Percentiles rank a stretch among this genome's conserved stretches.
Conservation (phyloP, 129 eudicot genomes). For the Heracleum sosnowskyi region DNA sequence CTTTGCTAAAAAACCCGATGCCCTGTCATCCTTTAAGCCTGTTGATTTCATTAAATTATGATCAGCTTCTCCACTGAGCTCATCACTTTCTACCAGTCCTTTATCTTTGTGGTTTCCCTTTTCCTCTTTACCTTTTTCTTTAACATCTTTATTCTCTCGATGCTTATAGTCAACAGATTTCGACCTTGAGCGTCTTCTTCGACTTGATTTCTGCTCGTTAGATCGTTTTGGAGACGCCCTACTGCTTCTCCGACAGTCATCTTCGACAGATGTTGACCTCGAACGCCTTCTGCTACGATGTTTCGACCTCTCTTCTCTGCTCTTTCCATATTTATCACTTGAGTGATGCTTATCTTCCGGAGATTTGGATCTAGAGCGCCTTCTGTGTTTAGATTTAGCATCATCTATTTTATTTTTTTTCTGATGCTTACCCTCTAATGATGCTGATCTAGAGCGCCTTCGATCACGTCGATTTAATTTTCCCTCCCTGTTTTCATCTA, state of each 20-base stretch:
- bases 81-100: conserved; percentile 33
- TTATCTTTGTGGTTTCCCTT: conserved; percentile 19
- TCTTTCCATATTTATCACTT: conserved; percentile 39
- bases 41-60: conserved; percentile 2
- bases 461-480: conserved; percentile 51
- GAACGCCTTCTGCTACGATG: conserved; percentile 44
- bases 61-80: conserved; percentile 18
- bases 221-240: conserved; percentile 34
- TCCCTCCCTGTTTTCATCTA: conserved; percentile 34
- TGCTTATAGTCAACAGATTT: conserved; percentile 37
- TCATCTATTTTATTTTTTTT: conserved; percentile 32
- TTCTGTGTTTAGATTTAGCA: conserved; percentile 35
- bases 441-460: conserved; percentile 61
- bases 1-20: conserved; percentile 5
- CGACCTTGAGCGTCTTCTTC: conserved; percentile 58
- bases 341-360: conserved; percentile 42
- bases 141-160: conserved; percentile 11
- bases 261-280: conserved; percentile 56
- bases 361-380: conserved; percentile 51
- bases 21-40: conserved; percentile 26
- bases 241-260: conserved; percentile 32
- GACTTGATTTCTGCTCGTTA: conserved; percentile 35
- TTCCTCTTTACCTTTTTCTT: conserved; percentile 15
- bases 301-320: conserved; percentile 43
- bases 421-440: conserved; percentile 44